Base-by-base conservation (phyloP, 164 flowering plant species). In the Stephania cephalantha region DNA sequence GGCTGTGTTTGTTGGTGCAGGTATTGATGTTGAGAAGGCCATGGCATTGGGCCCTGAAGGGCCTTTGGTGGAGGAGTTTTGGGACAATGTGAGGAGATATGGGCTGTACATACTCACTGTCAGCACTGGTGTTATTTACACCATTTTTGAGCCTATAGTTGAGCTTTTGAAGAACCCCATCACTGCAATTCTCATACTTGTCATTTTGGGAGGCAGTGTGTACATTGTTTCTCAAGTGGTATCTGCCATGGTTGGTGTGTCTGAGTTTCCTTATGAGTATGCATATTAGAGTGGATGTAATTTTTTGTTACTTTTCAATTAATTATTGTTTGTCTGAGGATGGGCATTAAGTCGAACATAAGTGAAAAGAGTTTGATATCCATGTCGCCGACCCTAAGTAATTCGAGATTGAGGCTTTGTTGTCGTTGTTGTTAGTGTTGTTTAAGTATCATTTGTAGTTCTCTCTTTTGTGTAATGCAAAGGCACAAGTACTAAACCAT, bases 1-100 rank as follows among this genome's bases (percentile, higher is more conserved):
- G 22, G 82, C 82, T 68, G 7, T 89, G 80, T 15, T 90, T 7
- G 20, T 89, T 8, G 42, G 42, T 35, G 81, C 88, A 82, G 88
- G 85, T 1, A 44, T 86, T 75, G 88, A 81, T 66, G 91, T 81
- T 11, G 74, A 77, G 8, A 88, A 82, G 84, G 98, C 97, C 0
- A 25, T 85, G 81, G 97, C 98, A 69, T 74, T 90, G 46, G 97
- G 97, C 18, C 98, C 98, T 9, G 92, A 90, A 80, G 98, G 98
- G 46, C 95, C 98, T n/a, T 44, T 94, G 35, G 73, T 90, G 88
- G 98, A 94, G 71, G 98, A 94, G 72, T 92, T 92, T 79, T 94
- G 97, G 97, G 97, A 92, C 52, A 94, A 92, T 78, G 86, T 94
- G 81, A 89, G 96, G 81, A 90, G 97, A 78, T 92, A 94, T 80